These are phyloP conservation scores for Salix brachista DNA, from an alignment of 345 rosid genomes.

Conservation along the genomic window DNA sequence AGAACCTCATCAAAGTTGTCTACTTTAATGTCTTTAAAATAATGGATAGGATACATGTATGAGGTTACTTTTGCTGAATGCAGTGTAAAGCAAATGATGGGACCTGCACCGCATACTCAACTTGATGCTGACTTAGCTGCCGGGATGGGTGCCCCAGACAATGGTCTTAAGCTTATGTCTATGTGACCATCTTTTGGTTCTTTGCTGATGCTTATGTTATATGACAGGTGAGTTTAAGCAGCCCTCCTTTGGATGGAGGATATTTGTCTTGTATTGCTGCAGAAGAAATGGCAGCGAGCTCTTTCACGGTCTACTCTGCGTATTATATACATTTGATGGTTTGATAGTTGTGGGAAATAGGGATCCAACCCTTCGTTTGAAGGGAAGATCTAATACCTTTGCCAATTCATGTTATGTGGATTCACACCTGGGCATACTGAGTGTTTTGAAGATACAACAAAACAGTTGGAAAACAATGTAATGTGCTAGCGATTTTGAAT, in stretches of 20 bases:
- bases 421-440: background rate
- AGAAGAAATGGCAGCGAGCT: background rate
- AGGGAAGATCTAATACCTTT: background rate
- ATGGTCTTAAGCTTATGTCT: constrained; percentile 75
- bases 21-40: background rate
- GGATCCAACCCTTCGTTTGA: background rate
- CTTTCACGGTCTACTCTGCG: background rate
- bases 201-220: background rate
- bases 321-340: background rate
- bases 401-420: background rate
- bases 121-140: constrained; percentile 90
- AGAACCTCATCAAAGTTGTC: no score
- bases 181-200: constrained; percentile 22
- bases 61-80: constrained; percentile 18
- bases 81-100: constrained; percentile 72
- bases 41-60: background rate
- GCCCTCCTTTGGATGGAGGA: background rate
- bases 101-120: constrained; percentile 85
- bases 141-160: constrained; percentile 97
- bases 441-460: background rate
- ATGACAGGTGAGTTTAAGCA: background rate
- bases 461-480: no score
- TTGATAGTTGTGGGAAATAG: background rate
- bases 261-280: constrained; percentile 2
- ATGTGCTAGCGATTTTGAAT: no score